Percentiles rank a stretch among this genome's conserved stretches.
These are phyloP conservation scores for Pichia sp. DNA, from an alignment of 1,139 yeast genomes.

Conservation along the genomic window DNA sequence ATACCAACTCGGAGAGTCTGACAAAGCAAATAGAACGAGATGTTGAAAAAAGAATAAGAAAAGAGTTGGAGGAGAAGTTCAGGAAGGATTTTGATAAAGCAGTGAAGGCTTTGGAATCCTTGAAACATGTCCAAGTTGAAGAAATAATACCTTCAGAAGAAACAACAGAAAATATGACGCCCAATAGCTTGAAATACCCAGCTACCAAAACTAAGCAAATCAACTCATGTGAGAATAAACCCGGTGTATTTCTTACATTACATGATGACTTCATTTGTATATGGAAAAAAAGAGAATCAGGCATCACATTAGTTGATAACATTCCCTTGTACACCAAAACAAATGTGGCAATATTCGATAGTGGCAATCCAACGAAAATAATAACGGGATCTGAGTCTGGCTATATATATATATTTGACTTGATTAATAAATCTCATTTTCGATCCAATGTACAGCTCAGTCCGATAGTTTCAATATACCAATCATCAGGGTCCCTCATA, in stretches of 20 bases:
- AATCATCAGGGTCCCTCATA: conserved; percentile 17
- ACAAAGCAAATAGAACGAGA: conserved; percentile 6
- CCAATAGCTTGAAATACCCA: conserved; percentile 3
- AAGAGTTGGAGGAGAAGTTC: conserved; percentile 14
- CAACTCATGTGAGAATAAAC: not conserved
- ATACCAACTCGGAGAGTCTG: not conserved
- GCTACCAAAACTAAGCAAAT: conserved; percentile 7
- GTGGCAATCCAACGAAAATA: not conserved
- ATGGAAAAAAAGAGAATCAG: conserved; percentile 7
- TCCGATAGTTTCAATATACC: conserved; percentile 16
- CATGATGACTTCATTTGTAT: conserved; percentile 16
- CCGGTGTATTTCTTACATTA: conserved; percentile 6
- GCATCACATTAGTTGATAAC: not conserved
- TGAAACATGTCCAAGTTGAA: not conserved
- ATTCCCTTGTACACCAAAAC: not conserved
- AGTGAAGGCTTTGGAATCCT: not conserved
- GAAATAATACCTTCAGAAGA: not conserved
- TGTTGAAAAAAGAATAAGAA: conserved; percentile 11
- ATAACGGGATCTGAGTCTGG: conserved; percentile 11
- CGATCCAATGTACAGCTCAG: conserved; percentile 2
- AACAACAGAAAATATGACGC: not conserved
- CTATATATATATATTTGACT: not conserved
- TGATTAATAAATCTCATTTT: not conserved
- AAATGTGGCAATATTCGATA: conserved; percentile 12
- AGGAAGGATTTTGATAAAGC: conserved; percentile 3